A percentile compares a stretch with the other conserved stretches of the same genome.
Evolutionary conservation across 2,329 filamentous ascomycete species (phyloP).

Genomic region (Colletotrichum sidae): DNA sequence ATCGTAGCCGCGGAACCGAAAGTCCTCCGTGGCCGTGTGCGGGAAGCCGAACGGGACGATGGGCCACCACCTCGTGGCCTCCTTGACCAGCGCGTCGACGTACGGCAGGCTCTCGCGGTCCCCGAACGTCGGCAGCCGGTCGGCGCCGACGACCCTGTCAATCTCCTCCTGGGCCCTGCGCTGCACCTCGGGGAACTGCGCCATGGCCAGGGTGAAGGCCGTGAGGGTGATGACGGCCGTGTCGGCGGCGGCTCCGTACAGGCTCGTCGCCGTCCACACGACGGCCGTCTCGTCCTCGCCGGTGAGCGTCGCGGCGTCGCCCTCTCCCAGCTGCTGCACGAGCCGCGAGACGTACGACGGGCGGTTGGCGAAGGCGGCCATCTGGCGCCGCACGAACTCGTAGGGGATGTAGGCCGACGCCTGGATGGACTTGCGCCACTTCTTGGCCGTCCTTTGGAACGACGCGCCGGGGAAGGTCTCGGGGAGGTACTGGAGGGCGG

Average conservation of each 20-base stretch:
- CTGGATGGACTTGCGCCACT: conserved; percentile 41
- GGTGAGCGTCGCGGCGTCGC: conserved; percentile 17
- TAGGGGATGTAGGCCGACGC: conserved; percentile 43
- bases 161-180: conserved; percentile 42
- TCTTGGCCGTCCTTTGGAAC: conserved; percentile 45
- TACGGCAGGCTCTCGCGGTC: conserved; percentile 46
- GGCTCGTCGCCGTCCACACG: conserved; percentile 41
- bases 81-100: conserved; percentile 46
- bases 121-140: conserved; percentile 42
- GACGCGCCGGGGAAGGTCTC: conserved; percentile 44
- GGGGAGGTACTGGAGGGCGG: conserved; percentile 45
- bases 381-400: conserved; percentile 44
- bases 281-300: conserved; percentile 42
- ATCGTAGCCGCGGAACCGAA: conserved; percentile 23
- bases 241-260: conserved; percentile 47
- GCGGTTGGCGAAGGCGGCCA: conserved; percentile 36
- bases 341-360: conserved; percentile 45
- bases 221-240: conserved; percentile 43
- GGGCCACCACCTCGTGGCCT: conserved; percentile 46
- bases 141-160: conserved; percentile 43
- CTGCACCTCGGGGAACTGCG: conserved; percentile 40
- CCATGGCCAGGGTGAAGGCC: conserved; percentile 42
- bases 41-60: conserved; percentile 51
- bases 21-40: conserved; percentile 47
- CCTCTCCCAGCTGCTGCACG: conserved; percentile 35